Evolutionary conservation across 768 basidiomycete species (phyloP).

Genomic region (Mycena sanguinolenta): DNA sequence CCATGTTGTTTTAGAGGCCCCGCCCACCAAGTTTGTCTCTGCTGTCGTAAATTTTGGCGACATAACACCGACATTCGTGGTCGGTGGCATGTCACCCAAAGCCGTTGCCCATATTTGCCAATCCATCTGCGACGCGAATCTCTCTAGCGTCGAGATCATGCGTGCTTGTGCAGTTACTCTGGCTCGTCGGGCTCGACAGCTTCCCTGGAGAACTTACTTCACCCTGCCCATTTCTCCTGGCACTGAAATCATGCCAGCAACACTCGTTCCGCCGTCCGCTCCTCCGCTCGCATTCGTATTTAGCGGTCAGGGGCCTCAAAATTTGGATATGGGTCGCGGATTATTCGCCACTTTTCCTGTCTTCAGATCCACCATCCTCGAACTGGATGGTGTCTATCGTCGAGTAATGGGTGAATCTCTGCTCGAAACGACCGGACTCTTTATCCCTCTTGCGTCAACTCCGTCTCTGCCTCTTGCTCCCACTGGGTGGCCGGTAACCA

Average conservation of each 20-base stretch:
- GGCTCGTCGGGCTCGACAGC: slow-evolving; percentile 35
- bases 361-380: slow-evolving; percentile 2
- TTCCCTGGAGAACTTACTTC: slow-evolving; percentile 35
- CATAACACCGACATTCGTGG: background rate
- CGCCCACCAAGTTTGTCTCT: background rate
- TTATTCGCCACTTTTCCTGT: slow-evolving; percentile 5
- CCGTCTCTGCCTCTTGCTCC: background rate
- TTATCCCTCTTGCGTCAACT: background rate
- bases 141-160: background rate
- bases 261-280: background rate
- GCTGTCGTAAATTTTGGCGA: too few species aligned
- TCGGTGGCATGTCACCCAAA: slow-evolving; percentile 10
- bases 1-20: slow-evolving; percentile 11
- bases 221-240: background rate
- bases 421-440: slow-evolving; percentile 14
- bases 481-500: slow-evolving; percentile 34
- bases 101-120: background rate
- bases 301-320: slow-evolving; percentile 20
- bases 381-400: too few species aligned
- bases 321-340: slow-evolving; percentile 17
- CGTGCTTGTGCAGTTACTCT: slow-evolving; percentile 9
- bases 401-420: slow-evolving; percentile 8
- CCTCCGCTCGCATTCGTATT: slow-evolving; percentile 11
- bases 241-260: background rate
- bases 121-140: background rate